A percentile compares a stretch with the other conserved stretches of the same genome.
Evolutionary conservation across 1,284 basidiomycete species (phyloP).

Genomic region (Bjerkandera adusta): DNA sequence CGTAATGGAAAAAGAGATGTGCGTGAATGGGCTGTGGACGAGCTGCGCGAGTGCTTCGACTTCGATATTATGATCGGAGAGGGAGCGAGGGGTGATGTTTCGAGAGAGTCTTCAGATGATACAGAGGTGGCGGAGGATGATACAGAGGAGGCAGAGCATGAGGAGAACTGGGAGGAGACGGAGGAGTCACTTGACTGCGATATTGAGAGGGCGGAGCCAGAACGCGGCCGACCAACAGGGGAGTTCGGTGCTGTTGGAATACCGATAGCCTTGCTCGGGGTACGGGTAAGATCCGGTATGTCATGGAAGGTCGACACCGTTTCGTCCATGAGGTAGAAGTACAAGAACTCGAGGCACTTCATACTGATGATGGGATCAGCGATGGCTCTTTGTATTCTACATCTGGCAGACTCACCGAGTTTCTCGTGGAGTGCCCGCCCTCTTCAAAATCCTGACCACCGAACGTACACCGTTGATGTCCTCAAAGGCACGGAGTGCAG

Average conservation of each 20-base stretch:
- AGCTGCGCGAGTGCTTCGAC: conserved; percentile 20
- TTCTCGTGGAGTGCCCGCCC: conserved; percentile 77
- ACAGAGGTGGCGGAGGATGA: conserved; percentile 13
- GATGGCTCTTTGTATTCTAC: background rate
- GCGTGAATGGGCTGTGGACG: conserved; percentile 33
- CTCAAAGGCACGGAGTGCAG: conserved; percentile 76
- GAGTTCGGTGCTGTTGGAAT: conserved; percentile 19
- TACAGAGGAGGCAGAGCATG: conserved; percentile 19
- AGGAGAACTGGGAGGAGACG: conserved; percentile 29
- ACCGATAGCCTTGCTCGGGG: conserved; percentile 1
- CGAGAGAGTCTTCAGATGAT: conserved; percentile 10
- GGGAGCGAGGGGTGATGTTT: conserved; percentile 12
- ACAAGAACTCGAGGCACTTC: conserved; percentile 91
- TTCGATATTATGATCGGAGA: conserved; percentile 23
- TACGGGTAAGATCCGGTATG: conserved; percentile 1
- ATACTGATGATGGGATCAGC: conserved; percentile 56
- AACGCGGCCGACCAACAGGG: conserved; percentile 20
- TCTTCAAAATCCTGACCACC: conserved; percentile 81
- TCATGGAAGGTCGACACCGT: conserved; percentile 15
- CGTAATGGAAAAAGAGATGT: conserved; percentile 62
- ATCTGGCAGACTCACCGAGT: conserved; percentile 58
- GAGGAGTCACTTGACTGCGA: conserved; percentile 34
- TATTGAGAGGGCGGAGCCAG: conserved; percentile 29
- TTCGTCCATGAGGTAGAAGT: conserved; percentile 90
- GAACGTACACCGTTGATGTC: conserved; percentile 71